Evolutionary conservation across 2,329 filamentous ascomycete species (phyloP).

Genomic region (Xylariaceae sp.): DNA sequence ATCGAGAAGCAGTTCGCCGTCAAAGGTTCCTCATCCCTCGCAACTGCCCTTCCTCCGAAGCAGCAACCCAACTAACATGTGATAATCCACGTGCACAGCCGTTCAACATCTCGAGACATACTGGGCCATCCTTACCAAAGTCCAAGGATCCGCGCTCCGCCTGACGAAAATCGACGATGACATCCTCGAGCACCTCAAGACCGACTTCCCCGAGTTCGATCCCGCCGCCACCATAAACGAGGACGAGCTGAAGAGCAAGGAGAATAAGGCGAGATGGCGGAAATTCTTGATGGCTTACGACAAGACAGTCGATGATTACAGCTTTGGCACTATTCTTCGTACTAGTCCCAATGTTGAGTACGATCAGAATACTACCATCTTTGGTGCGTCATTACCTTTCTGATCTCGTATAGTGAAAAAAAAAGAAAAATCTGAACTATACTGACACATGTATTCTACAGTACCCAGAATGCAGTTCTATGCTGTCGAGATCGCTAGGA

Average conservation of each 20-base stretch:
- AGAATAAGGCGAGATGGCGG: constrained; percentile 90
- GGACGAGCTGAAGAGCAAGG: constrained; percentile 96
- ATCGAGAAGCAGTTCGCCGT: constrained; percentile 99
- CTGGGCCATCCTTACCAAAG: constrained; percentile 90
- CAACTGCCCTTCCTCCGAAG: neutral
- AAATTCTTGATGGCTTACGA: constrained; percentile 93
- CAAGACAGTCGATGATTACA: constrained; percentile 93
- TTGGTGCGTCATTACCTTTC: constrained; percentile 51
- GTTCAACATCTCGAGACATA: constrained; percentile 97
- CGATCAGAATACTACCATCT: constrained; percentile 83
- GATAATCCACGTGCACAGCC: constrained; percentile 46
- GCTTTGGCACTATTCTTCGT: constrained; percentile 93
- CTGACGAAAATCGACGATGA: constrained; percentile 94
- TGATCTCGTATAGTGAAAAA: constrained; percentile 44
- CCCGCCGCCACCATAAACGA: constrained; percentile 76
- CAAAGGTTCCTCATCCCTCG: constrained; percentile 58
- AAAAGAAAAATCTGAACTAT: constrained; percentile 31
- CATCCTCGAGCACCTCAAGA: constrained; percentile 83
- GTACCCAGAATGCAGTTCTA: constrained; percentile 73
- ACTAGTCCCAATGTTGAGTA: constrained; percentile 78
- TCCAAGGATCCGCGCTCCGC: constrained; percentile 81
- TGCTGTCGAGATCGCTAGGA: constrained; percentile 74
- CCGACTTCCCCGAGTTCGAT: constrained; percentile 91
- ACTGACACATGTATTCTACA: constrained; percentile 18
- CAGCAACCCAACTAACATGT: constrained; percentile 4